These are phyloP conservation scores for Coleophoma crateriformis DNA, from an alignment of 2,329 filamentous ascomycete genomes.

Conservation along the genomic window DNA sequence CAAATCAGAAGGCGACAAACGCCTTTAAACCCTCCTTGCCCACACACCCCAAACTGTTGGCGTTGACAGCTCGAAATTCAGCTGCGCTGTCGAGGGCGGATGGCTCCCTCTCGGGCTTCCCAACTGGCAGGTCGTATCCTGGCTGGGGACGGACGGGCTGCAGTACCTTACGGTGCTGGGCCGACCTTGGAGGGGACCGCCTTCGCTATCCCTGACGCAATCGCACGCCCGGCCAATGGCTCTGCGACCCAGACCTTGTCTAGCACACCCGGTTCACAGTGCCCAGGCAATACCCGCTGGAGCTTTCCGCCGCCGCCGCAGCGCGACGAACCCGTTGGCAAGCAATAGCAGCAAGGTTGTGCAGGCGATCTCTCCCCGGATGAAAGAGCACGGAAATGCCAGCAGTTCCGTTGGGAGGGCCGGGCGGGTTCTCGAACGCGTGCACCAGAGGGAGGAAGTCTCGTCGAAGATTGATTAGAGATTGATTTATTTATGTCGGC, in stretches of 20 bases:
- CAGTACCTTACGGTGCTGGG: too few relatives aligned
- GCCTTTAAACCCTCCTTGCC: not conserved
- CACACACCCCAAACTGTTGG: constrained; percentile 1
- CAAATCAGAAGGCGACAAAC: not conserved
- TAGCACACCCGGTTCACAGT: constrained; percentile 12
- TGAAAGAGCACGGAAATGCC: too few relatives aligned
- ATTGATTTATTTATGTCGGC: too few relatives aligned
- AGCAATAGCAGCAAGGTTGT: constrained; percentile 7
- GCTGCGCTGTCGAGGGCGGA: not conserved
- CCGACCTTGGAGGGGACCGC: not conserved
- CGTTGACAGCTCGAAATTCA: not conserved
- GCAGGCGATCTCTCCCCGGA: too few relatives aligned
- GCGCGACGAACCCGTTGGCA: constrained; percentile 17
- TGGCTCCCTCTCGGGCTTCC: not conserved
- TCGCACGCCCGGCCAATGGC: constrained; percentile 9
- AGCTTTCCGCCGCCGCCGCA: constrained; percentile 4
- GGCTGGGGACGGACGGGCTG: too few relatives aligned
- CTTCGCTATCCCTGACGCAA: constrained; percentile 1
- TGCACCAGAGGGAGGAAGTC: too few relatives aligned
- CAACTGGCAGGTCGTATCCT: not conserved
- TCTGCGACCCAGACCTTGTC: constrained; percentile 5
- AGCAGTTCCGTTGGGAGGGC: too few relatives aligned
- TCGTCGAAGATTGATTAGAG: too few relatives aligned
- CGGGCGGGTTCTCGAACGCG: too few relatives aligned
- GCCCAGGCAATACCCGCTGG: constrained; percentile 8